Evolutionary conservation across 257 asterid species (phyloP), one percentile per base, ranked within the genome.

Genomic region (Craterostigma plantagineum): DNA sequence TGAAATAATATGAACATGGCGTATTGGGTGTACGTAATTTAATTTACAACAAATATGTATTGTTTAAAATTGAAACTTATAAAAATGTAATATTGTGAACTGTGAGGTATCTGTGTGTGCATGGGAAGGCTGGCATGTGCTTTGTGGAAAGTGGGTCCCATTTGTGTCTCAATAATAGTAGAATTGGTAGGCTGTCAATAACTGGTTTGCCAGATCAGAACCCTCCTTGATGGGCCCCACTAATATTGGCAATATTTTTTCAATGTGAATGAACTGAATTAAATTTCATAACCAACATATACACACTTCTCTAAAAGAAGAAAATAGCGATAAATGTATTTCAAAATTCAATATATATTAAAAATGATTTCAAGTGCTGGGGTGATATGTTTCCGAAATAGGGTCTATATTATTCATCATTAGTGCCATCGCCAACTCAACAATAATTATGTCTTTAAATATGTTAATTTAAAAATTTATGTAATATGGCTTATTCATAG

Each of bases 131-230:
- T 59, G 69, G 85, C 91, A 74, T 65, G 87, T 62, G 78, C 66
- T 50, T 60, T 66, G 75, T 55, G 70, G 82, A 44, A 55, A 53
- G 42, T 35, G 61, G 84, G 76, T 4, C 65, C 92, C 81, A 65
- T 33, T 15, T 2, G 30, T 23, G 4, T 38, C 63, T 56, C 71
- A 82, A 72, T 77, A 70, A 82, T 78, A 77, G 57, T 63, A 63
- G 75, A 67, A 69, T 35, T 70, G 85, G 85, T 70, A 77, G 94
- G 69, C 92, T 82, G 92, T 83, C 90, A 68, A 68, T 81, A 75
- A 77, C 73, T 52, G 59, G 68, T 43, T 64, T 68, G 92, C 92
- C 94, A 82, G 90, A 77, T 81, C 94, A 81, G 71, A 62, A 57
- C 85, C 81, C 73, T 59, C 49, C 10, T 6, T 23, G 33, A 30